Base-by-base conservation (phyloP, 2,329 filamentous ascomycete species). In the Cercospora citrullina region DNA sequence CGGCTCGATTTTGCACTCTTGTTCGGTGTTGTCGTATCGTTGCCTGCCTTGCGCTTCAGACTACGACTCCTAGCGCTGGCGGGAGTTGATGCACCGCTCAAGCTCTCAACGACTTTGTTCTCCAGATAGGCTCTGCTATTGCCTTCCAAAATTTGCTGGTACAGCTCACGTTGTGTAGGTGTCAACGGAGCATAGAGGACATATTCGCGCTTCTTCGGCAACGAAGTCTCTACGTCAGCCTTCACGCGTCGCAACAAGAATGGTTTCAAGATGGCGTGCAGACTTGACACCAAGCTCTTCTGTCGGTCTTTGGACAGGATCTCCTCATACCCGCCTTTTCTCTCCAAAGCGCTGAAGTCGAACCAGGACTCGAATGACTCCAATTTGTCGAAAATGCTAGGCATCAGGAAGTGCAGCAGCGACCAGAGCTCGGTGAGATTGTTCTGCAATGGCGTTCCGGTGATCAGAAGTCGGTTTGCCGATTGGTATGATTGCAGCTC, bases 191-290 rank as follows among this genome's bases (percentile, higher is more conserved):
- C 95, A 75, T 95, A 98, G 0, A 99, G 82, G 3, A 99, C 91
- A 72, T 99, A 99, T 78, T 99, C 95, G 30, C 95, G 88, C 82
- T 99, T 99, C 80, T 94, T 96, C 0, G 95, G 95, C n/a, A 99
- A 84, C 59, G 93, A 87, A 2, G 90, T 90, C 64, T 96, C 94
- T 0, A 99, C 95, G 75, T 99, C 95, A 0, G 92, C 91, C 80
- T 99, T 99, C 70, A 99, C 87, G 18, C 95, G 87, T 1, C 95
- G 88, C 0, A 99, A 84, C 1, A 99, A 83, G 73, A 99, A 90
- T 0, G 95, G 95, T 74, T 98, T 97, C 0, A 99, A 80, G 26
- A 99, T 94, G 0, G 94, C 88, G 76, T 99, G 95, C 66, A 99
- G 91, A 71, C 94, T 97, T 62, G 93, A 89, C 1, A 96, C 90